A percentile compares a stretch with the other conserved stretches of the same genome.
Evolutionary conservation across 1,139 yeast species (phyloP).

Genomic region (Geotrichum klebahnii): DNA sequence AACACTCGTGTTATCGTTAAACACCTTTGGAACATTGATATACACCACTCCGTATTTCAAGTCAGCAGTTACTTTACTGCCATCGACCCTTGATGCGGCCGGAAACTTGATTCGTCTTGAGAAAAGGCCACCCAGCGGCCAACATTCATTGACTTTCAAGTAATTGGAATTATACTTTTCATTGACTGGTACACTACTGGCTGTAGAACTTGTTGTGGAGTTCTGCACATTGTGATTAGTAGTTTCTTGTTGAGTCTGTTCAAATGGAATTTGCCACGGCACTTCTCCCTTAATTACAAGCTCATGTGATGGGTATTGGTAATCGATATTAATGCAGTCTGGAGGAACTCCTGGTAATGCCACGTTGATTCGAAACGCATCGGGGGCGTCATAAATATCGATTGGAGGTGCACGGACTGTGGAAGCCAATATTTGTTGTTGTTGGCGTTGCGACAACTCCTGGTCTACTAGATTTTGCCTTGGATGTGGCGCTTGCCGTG

Average conservation of each 20-base stretch:
- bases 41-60: constrained; percentile 11
- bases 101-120: constrained; percentile 10
- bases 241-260: not conserved
- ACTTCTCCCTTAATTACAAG: constrained; percentile 10
- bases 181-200: not conserved
- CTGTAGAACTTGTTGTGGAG: not conserved
- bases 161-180: not conserved
- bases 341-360: constrained; percentile 14
- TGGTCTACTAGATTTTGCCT: not conserved
- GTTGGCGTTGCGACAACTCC: not conserved
- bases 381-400: constrained; percentile 15
- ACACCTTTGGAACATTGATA: constrained; percentile 10
- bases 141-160: constrained; percentile 9
- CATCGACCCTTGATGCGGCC: constrained; percentile 10
- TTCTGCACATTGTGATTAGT: not conserved
- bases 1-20: too few relatives aligned
- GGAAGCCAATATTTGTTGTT: not conserved
- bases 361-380: constrained; percentile 6
- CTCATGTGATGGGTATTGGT: constrained; percentile 5
- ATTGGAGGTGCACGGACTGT: constrained; percentile 10
- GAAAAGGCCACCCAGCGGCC: constrained; percentile 8
- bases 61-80: constrained; percentile 9
- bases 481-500: not conserved
- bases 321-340: constrained; percentile 4
- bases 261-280: constrained; percentile 8